Conservation (phyloP, 495 filamentous ascomycete species). For the Corynascus novoguineensis region DNA sequence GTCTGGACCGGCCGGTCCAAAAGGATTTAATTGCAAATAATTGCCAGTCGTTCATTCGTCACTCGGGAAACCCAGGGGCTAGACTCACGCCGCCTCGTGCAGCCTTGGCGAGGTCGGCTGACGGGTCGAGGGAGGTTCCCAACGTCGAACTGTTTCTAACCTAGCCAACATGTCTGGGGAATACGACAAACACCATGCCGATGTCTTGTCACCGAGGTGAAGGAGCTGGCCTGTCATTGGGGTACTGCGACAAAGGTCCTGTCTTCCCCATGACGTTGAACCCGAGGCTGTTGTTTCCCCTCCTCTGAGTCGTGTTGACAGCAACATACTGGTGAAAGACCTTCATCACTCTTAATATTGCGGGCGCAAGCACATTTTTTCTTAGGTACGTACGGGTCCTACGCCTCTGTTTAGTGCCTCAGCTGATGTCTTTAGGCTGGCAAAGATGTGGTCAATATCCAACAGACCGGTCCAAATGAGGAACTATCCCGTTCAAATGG, state of each 20-base stretch:
- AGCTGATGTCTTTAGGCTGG: neutral
- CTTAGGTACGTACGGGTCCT: neutral
- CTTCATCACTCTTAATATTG: too few relatives aligned
- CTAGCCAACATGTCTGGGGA: too few relatives aligned
- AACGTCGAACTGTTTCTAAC: neutral
- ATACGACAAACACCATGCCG: too few relatives aligned
- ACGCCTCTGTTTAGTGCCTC: neutral
- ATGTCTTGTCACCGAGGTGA: too few relatives aligned
- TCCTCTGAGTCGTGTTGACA: too few relatives aligned
- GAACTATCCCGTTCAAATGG: neutral
- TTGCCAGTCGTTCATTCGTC: neutral
- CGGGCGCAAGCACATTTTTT: neutral
- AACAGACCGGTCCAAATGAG: neutral
- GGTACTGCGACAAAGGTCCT: too few relatives aligned
- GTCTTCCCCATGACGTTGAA: too few relatives aligned
- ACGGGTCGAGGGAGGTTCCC: neutral
- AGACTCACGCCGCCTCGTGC: neutral
- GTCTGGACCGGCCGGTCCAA: neutral
- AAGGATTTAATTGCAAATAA: neutral
- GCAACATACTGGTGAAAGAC: too few relatives aligned
- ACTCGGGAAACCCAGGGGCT: neutral
- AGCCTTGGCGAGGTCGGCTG: neutral
- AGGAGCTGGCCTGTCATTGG: too few relatives aligned
- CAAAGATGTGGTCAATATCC: slow-evolving; percentile 14
- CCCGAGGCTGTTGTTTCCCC: too few relatives aligned